Evolutionary conservation across 352 stramenopile genomes (phyloP).

Genomic region (Phytophthora litchii): DNA sequence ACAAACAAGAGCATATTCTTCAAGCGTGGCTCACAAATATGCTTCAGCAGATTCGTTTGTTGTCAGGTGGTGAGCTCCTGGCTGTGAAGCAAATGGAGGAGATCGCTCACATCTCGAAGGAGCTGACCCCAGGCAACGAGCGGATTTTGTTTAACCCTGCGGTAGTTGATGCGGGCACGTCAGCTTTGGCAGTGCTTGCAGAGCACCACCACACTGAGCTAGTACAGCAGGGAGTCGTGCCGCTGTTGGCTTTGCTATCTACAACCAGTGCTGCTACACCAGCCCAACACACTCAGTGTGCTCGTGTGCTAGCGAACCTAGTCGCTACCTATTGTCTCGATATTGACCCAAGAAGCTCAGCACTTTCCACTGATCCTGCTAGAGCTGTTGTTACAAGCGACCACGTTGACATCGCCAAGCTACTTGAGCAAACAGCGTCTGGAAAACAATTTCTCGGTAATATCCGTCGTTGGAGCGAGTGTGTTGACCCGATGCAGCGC

Average conservation of each 20-base stretch:
- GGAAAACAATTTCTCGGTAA: slow-evolving; percentile 50
- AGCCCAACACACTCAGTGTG: slow-evolving; percentile 56
- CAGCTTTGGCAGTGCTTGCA: slow-evolving; percentile 69
- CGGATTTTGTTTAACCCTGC: slow-evolving; percentile 69
- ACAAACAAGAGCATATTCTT: slow-evolving; percentile 66
- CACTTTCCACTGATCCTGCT: slow-evolving; percentile 24
- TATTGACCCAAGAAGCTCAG: slow-evolving; percentile 39
- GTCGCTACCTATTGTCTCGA: slow-evolving; percentile 57
- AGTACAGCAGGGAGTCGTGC: slow-evolving; percentile 65
- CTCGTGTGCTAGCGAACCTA: slow-evolving; percentile 80
- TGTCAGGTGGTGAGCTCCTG: slow-evolving; percentile 63
- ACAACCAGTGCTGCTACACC: slow-evolving; percentile 36
- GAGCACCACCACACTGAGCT: slow-evolving; percentile 72
- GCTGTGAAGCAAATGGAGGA: slow-evolving; percentile 82
- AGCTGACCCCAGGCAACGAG: slow-evolving; percentile 79
- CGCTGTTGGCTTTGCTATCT: slow-evolving; percentile 61
- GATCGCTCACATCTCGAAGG: slow-evolving; percentile 74
- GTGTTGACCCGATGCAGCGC: slow-evolving; percentile 67
- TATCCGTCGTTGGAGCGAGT: slow-evolving; percentile 47
- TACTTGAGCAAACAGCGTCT: slow-evolving; percentile 49
- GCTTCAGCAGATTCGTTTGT: slow-evolving; percentile 71
- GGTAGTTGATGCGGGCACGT: slow-evolving; percentile 72
- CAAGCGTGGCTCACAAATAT: slow-evolving; percentile 82
- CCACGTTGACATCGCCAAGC: slow-evolving; percentile 57
- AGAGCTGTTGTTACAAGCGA: slow-evolving; percentile 29